Evolutionary conservation across 768 basidiomycete species (phyloP), one percentile per base, ranked within the genome.

Genomic region (Russula brevipes): DNA sequence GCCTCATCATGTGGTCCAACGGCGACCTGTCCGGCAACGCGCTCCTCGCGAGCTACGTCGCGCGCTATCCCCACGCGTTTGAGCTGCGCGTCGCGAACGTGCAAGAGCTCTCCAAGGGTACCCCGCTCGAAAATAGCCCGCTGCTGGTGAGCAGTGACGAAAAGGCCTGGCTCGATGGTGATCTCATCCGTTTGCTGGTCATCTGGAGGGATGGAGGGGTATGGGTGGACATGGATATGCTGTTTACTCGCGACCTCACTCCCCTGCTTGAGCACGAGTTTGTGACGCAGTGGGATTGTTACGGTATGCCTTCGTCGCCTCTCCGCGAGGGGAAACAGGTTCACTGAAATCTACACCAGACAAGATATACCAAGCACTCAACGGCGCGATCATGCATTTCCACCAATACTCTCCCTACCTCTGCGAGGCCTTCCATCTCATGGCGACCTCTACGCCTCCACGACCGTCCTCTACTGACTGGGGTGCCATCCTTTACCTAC

Each of bases 281-380:
- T 72, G 92, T 98, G 10, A 96, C 93, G 1, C 94, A 99, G 70
- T 99, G 96, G 96, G 96, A 99, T 72, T 98, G 96, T 73, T 98
- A 98, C 70, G 91, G 95, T 94, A 72, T 47, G 85, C 71, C 16
- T 39, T 47, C 24, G 11, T 51, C 11, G 9, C 31, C 17, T 38
- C 16, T 2, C 10, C 2, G 7, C 5, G 31, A 0, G 8, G 33
- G 31, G n/a, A 39, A 30, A 36, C 4, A 30, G 12, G 14, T 19
- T 19, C 19, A n/a, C 56, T 63, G 45, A 64, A 24, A 1, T 17
- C 11, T 38, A 24, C 39, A 42, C 17, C 52, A 68, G 67, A 68
- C 38, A 66, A 68, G 51, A 52, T 49, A 11, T 66, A 68, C 61
- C 61, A 56, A 12, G 17, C 67, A n/a, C 51, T 94, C 70, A 97